phyloP scores from a whole-genome alignment of 2,329 filamentous ascomycete species.

The Xylaria sp. region DNA sequence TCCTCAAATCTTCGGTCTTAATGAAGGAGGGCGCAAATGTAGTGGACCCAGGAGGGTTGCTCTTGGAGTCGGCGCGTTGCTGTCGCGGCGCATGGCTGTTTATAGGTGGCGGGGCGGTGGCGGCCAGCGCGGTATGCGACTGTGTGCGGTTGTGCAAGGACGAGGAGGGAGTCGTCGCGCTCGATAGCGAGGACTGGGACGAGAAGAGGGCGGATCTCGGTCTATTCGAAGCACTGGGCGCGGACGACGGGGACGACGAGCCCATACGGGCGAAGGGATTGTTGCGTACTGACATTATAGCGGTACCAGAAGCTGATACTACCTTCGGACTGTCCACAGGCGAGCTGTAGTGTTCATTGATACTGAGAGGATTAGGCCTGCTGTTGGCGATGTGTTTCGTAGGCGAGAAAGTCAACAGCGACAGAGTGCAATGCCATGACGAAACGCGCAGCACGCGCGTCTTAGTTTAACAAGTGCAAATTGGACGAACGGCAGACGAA shows the following conservation, averaged over 20 bases:
- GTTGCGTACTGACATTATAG: slow-evolving; percentile 73
- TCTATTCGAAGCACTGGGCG: slow-evolving; percentile 35
- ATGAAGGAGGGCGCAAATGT: slow-evolving; percentile 98
- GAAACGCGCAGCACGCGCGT: slow-evolving; percentile 25
- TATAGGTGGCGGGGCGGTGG: slow-evolving; percentile 48
- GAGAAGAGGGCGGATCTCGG: slow-evolving; percentile 79
- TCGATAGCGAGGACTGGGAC: slow-evolving; percentile 57
- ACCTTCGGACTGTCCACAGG: not conserved
- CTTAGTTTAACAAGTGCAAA: not conserved
- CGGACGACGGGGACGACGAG: slow-evolving; percentile 72
- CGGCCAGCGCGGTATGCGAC: slow-evolving; percentile 63
- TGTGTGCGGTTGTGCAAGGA: slow-evolving; percentile 67
- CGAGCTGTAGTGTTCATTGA: slow-evolving; percentile 23
- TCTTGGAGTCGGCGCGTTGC: slow-evolving; percentile 65
- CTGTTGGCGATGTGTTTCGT: not conserved
- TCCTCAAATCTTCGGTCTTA: slow-evolving; percentile 78
- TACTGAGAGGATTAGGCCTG: not conserved
- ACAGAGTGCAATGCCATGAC: slow-evolving; percentile 34
- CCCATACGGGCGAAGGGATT: slow-evolving; percentile 78
- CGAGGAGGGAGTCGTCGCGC: slow-evolving; percentile 40
- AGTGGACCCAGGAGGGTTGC: slow-evolving; percentile 67
- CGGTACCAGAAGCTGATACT: slow-evolving; percentile 59
- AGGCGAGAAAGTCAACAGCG: slow-evolving; percentile 4
- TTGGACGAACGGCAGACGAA: not conserved
- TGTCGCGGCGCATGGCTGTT: slow-evolving; percentile 46